Base-by-base conservation (phyloP, 495 filamentous ascomycete genomes). In the Alectoria sarmentosa region DNA sequence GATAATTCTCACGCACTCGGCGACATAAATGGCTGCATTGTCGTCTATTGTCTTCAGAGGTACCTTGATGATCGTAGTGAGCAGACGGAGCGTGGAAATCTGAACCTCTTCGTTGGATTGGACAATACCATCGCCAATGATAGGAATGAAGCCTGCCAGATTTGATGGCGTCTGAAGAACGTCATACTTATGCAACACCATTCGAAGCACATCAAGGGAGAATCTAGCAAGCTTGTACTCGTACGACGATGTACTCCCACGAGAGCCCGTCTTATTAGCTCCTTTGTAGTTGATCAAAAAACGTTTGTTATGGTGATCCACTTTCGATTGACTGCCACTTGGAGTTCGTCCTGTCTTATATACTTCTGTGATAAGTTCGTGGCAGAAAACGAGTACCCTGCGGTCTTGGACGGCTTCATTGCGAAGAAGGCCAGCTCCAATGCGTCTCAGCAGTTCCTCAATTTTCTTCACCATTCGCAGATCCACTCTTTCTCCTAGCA, bases 61-160 rank as follows among this genome's bases (percentile, higher is more conserved):
- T 34, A 97, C 89, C 71, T 90, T 92, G 69, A 90, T 87, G 68
- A 97, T 86, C 3, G 92, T 84, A 0, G 86, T 88, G n/a, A 98
- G 76, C 14, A 96, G 77, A 57, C 90, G 86, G 56, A 97, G 82
- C 23, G 91, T 86, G 21, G 94, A 86, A 32, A 91, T 82, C 74
- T 91, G 92, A 60, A 98, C 87, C 71, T 98, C 94, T 69, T 98
- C 94, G 60, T 96, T 89, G 2, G 81, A 80, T 61, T 87, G 85
- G 49, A 96, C 79, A 13, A 97, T 75, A 1, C 91, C 84, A 76
- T 97, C 92, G 32, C 92, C 92, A 44, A 96, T 81, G 61, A 96
- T 87, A 0, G 91, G 90, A 52, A 98, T 76, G 69, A 97, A 97
- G 0, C 90, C 91, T 57, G 84, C 76, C 26, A 98, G 72, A 69